Conservation (phyloP, 352 stramenopile species). For the Globisporangium echinulatum region DNA sequence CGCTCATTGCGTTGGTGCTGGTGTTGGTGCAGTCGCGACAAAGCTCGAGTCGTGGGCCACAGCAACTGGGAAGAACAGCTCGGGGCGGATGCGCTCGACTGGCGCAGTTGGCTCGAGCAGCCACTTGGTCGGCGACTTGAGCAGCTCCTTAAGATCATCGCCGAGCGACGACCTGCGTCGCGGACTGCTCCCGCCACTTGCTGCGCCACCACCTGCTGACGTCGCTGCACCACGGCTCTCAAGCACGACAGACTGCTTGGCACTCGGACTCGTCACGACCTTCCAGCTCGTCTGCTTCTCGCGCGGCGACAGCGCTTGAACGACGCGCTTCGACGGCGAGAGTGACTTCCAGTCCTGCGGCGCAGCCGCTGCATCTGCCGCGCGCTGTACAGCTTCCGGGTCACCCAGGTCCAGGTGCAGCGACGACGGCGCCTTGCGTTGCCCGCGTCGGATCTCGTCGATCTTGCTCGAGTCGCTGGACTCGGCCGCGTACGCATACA, state of each 20-base stretch:
- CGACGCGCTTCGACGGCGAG: slow-evolving; percentile 38
- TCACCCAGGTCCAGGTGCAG: slow-evolving; percentile 30
- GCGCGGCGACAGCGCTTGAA: slow-evolving; percentile 39
- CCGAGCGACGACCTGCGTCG: slow-evolving; percentile 49
- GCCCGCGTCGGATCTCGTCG: slow-evolving; percentile 52
- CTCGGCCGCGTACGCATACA: slow-evolving; percentile 20
- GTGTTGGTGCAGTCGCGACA: background rate
- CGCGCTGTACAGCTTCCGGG: slow-evolving; percentile 16
- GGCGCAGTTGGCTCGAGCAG: slow-evolving; percentile 23
- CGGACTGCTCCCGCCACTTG: slow-evolving; percentile 5
- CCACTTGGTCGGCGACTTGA: slow-evolving; percentile 61
- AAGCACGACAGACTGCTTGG: slow-evolving; percentile 32
- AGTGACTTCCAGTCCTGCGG: slow-evolving; percentile 41
- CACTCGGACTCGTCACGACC: slow-evolving; percentile 20
- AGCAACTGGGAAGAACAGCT: slow-evolving; percentile 46
- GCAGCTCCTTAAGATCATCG: slow-evolving; percentile 58
- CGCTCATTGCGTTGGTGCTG: slow-evolving; percentile 2
- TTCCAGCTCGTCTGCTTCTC: slow-evolving; percentile 66
- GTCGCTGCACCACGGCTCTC: slow-evolving; percentile 18
- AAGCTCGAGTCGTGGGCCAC: slow-evolving; percentile 32
- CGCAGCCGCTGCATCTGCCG: slow-evolving; percentile 8
- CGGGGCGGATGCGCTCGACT: slow-evolving; percentile 27
- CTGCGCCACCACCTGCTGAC: background rate
- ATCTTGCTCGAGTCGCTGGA: slow-evolving; percentile 23
- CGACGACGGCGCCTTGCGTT: slow-evolving; percentile 43